phyloP scores from a whole-genome alignment of 805 yeast species.

The Cyberlindnera bimundalis region DNA sequence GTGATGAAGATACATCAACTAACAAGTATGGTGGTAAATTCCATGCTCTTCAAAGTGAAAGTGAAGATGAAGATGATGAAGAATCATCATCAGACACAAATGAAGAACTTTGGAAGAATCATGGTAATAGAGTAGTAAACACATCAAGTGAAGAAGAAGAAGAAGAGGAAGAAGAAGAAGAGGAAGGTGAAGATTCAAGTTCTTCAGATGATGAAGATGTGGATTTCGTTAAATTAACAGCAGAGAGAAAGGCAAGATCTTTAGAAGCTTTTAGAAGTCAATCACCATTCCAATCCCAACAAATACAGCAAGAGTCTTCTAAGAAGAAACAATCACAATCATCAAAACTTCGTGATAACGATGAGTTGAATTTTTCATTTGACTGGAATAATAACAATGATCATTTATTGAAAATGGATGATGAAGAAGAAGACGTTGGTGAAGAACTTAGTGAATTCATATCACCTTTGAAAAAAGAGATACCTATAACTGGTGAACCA shows the following conservation, averaged over 20 bases:
- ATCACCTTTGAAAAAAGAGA: conserved; percentile 17
- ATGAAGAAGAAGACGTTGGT: conserved; percentile 57
- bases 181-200: conserved; percentile 38
- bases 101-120: conserved; percentile 29
- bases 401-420: conserved; percentile 27
- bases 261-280: conserved; percentile 43
- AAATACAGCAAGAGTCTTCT: conserved; percentile 4
- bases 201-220: conserved; percentile 63
- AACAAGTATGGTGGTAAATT: conserved; percentile 16
- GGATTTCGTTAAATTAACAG: conserved; percentile 70
- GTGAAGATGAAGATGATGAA: conserved; percentile 28
- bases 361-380: conserved; percentile 40
- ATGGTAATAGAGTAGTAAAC: conserved; percentile 28
- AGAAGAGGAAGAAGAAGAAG: conserved; percentile 26
- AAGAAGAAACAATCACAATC: conserved; percentile 8
- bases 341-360: conserved; percentile 17
- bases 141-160: conserved; percentile 35
- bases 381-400: conserved; percentile 39
- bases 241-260: conserved; percentile 57
- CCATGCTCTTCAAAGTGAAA: conserved; percentile 34
- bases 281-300: conserved; percentile 29
- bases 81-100: conserved; percentile 21
- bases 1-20: conserved; percentile 27
- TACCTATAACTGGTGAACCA: conserved; percentile 22
- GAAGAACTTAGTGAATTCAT: conserved; percentile 41